These are phyloP conservation scores for Melaleuca alternifolia DNA, from an alignment of 345 rosid genomes.

Conservation along the genomic window DNA sequence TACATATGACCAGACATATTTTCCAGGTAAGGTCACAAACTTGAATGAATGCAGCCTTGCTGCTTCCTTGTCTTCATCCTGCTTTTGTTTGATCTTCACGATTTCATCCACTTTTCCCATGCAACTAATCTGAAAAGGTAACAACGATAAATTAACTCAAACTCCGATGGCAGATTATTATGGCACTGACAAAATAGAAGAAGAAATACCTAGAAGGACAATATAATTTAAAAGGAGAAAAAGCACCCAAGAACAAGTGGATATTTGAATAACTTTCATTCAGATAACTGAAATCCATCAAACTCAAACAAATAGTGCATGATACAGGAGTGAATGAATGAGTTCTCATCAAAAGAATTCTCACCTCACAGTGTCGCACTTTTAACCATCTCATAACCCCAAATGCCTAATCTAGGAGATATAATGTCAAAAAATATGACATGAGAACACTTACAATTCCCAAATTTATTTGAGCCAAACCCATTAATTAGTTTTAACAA, in stretches of 20 bases:
- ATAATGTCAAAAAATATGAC: not conserved
- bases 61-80: conserved; percentile 63
- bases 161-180: not conserved
- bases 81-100: conserved; percentile 62
- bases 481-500: not conserved
- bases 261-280: not conserved
- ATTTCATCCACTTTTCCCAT: conserved; percentile 47
- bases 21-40: conserved; percentile 23
- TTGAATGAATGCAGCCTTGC: conserved; percentile 59
- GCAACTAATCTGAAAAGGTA: conserved; percentile 30
- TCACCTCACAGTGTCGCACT: not conserved
- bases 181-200: not conserved
- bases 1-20: not conserved
- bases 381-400: not conserved
- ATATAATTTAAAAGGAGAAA: not conserved
- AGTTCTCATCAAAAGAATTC: not conserved
- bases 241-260: not conserved
- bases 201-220: not conserved
- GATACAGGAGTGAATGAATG: not conserved
- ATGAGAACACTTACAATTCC: not conserved
- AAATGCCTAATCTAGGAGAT: not conserved
- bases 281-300: not conserved
- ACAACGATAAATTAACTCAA: not conserved
- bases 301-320: not conserved
- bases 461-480: not conserved